Conservation (phyloP, 176 grass and related monocot species). For the Bonia amplexicaulis region DNA sequence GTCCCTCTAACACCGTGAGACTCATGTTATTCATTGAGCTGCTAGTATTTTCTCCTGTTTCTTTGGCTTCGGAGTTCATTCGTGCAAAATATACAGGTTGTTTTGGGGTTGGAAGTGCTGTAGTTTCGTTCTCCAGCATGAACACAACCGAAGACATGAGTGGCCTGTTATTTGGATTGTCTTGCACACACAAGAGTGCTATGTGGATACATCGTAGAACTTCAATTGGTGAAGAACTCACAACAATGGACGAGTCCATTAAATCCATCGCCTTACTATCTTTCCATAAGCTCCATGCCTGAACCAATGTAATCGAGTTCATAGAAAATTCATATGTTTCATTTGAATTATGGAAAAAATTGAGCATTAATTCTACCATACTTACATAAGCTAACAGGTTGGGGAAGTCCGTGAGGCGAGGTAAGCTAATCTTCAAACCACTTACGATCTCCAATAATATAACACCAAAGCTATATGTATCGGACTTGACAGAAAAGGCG, state of each 20-base stretch:
- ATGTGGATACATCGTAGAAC: slow-evolving; percentile 42
- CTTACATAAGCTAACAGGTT: slow-evolving; percentile 57
- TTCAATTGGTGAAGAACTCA: slow-evolving; percentile 8
- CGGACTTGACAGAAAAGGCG: slow-evolving; percentile 48
- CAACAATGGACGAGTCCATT: slow-evolving; percentile 16
- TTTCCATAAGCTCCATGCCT: slow-evolving; percentile 61
- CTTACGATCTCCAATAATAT: slow-evolving; percentile 61
- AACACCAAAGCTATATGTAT: slow-evolving; percentile 54
- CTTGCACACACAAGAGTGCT: slow-evolving; percentile 57
- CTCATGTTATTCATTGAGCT: too few relatives aligned
- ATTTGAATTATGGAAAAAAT: neutral
- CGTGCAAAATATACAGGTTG: too few relatives aligned
- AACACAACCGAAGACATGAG: slow-evolving; percentile 24
- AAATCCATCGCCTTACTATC: slow-evolving; percentile 39
- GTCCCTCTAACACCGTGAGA: too few relatives aligned
- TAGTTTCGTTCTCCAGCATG: too few relatives aligned
- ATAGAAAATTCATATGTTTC: neutral
- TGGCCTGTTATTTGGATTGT: slow-evolving; percentile 43
- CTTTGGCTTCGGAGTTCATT: too few relatives aligned
- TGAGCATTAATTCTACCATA: neutral
- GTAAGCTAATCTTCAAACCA: slow-evolving; percentile 38
- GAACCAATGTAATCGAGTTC: neutral
- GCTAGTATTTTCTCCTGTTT: too few relatives aligned
- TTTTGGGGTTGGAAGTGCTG: too few relatives aligned
- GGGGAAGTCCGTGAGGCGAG: neutral